Conservation (phyloP, 2,329 filamentous ascomycete genomes). For the Neonectria sp. region DNA sequence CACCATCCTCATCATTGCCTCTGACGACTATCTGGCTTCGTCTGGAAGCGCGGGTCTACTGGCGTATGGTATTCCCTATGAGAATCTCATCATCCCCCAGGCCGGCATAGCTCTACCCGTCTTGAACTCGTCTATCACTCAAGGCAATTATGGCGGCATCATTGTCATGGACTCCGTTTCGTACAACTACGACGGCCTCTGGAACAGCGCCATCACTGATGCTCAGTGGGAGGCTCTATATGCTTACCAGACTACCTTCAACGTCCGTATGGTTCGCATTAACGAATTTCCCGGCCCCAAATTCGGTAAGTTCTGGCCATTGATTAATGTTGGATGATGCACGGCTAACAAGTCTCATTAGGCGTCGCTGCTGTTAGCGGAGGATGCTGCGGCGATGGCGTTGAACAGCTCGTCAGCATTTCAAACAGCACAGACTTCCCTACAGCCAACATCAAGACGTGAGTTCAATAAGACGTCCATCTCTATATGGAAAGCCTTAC, state of each 20-base stretch:
- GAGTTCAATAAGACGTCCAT: background rate
- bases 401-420: conserved; percentile 34
- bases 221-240: conserved; percentile 33
- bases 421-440: conserved; percentile 31
- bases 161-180: conserved; percentile 30
- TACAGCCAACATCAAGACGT: conserved; percentile 35
- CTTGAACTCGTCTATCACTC: conserved; percentile 25
- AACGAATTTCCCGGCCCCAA: conserved; percentile 35
- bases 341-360: background rate
- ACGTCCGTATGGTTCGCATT: conserved; percentile 35
- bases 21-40: conserved; percentile 12
- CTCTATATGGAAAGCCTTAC: too few relatives aligned
- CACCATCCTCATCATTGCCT: conserved; percentile 24
- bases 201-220: conserved; percentile 33
- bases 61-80: conserved; percentile 34
- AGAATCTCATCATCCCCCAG: conserved; percentile 29
- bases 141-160: conserved; percentile 30
- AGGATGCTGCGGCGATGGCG: conserved; percentile 17
- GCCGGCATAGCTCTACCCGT: conserved; percentile 25
- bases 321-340: background rate
- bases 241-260: conserved; percentile 32
- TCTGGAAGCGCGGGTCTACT: conserved; percentile 26
- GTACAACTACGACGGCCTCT: conserved; percentile 29
- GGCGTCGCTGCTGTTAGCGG: conserved; percentile 7
- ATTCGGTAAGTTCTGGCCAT: conserved; percentile 24